Evolutionary conservation across 2,329 filamentous ascomycete species (phyloP), one percentile per base, ranked within the genome.

Genomic region (Xylariaceae sp.): DNA sequence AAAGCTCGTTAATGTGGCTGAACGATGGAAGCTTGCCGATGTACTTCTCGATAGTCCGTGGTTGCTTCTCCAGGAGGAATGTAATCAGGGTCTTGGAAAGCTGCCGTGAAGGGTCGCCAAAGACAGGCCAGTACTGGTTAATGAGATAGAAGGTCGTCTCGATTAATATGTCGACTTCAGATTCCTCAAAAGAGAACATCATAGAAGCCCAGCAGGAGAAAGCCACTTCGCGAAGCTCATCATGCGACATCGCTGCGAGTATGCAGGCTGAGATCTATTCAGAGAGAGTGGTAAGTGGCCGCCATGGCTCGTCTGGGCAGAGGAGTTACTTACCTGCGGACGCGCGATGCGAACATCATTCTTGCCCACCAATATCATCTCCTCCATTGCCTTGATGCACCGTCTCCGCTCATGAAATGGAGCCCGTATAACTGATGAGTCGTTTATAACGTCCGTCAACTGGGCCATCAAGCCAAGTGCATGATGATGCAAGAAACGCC

Each of bases 91-190:
- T 76, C 60, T 84, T 79, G 2, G 87, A 88, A 57, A 80, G 78
- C 2, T 80, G 69, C 62, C 83, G 84, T 1, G 87, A 87, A 2
- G 78, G 72, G 3, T 80, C 76, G 18, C 86, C 84, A 58, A 97
- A 86, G 0, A 68, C 71, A 3, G 73, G 65, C 94, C 94, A 99
- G 69, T 94, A 88, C 66, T 88, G 86, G 23, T 88, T 86, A 53
- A 97, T 86, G 47, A 96, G 84, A 56, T 92, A 92, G 66, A 97
- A 91, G 0, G 92, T 96, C 59, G 93, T 92, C 70, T 96, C 92
- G 7, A 97, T 78, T 44, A 97, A 81, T 30, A 85, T 80, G 64
- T 88, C 87, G 4, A 96, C 80, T 69, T 97, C 92, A 23, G 92
- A 88, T 58, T 87, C 86, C 8, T 88, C 87, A 52, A 97, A 80